Evolutionary conservation across 2,329 filamentous ascomycete species (phyloP).

Genomic region (Lecanoromycetidae sp.): DNA sequence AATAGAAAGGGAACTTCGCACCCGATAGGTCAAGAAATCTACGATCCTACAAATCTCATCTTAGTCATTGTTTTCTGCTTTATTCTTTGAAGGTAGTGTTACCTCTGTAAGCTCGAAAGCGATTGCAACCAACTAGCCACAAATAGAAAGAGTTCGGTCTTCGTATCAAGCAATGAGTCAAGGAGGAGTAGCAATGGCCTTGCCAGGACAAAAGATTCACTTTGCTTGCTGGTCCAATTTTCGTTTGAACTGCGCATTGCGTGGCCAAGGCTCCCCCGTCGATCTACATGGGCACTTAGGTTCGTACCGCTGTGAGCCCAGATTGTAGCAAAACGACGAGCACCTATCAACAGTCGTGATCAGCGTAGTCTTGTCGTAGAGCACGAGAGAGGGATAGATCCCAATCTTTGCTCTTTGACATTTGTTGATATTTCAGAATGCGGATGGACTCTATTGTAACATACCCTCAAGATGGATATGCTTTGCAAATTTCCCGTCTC

Average conservation of each 20-base stretch:
- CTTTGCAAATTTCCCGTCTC: constrained; percentile 34
- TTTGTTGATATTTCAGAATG: too few species aligned
- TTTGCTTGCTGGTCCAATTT: constrained; percentile 2
- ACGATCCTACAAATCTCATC: too few species aligned
- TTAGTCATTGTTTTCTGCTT: too few species aligned
- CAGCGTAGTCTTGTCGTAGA: too few species aligned
- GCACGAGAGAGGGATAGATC: too few species aligned
- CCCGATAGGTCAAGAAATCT: constrained; percentile 21
- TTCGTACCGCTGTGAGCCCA: constrained; percentile 42
- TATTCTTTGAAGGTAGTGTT: too few species aligned
- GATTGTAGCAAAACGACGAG: constrained; percentile 58
- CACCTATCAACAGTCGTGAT: too few species aligned
- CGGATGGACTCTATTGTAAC: too few species aligned
- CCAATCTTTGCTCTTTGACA: too few species aligned
- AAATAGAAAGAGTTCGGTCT: constrained; percentile 62
- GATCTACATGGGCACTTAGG: background rate
- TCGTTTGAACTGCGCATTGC: constrained; percentile 8
- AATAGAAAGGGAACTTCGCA: background rate
- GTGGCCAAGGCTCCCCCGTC: background rate
- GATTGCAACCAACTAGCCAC: constrained; percentile 70
- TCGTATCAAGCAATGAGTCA: constrained; percentile 62
- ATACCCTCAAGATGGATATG: constrained; percentile 42
- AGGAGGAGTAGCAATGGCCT: constrained; percentile 71
- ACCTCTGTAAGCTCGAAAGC: constrained; percentile 40
- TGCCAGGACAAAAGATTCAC: constrained; percentile 52